A percentile compares a stretch with the other conserved stretches of the same genome.
Evolutionary conservation across 139 green algal genomes (phyloP).

Genomic region (Auxenochlorella pyrenoidosa): DNA sequence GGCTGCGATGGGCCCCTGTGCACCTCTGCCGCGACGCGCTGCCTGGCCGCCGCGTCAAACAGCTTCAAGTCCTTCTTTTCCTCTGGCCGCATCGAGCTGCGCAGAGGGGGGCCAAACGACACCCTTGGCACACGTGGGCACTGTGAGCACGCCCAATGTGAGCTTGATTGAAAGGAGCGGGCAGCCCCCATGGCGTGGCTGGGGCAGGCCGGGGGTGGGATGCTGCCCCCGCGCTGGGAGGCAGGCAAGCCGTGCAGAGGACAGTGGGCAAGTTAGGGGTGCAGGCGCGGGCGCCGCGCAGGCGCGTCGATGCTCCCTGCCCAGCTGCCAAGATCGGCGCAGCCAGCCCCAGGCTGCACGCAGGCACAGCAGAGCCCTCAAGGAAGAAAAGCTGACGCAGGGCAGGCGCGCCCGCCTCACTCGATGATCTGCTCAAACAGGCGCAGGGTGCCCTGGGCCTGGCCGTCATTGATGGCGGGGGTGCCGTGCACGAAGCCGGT

Average conservation of each 20-base stretch:
- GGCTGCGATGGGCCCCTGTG: not conserved
- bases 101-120: not conserved
- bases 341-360: no score
- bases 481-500: slow-evolving; percentile 44
- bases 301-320: not conserved
- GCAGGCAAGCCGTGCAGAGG: no score
- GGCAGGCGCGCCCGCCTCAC: not conserved
- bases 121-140: no score
- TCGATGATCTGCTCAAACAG: slow-evolving; percentile 45
- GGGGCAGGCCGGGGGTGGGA: no score
- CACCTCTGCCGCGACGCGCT: slow-evolving; percentile 31
- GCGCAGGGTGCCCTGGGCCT: slow-evolving; percentile 35
- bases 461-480: not conserved
- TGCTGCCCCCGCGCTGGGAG: no score
- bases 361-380: not conserved
- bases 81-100: slow-evolving; percentile 27
- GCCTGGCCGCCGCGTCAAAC: slow-evolving; percentile 18
- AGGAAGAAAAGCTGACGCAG: not conserved
- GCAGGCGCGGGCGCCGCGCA: no score
- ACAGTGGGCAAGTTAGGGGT: no score
- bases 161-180: no score
- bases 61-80: slow-evolving; percentile 37
- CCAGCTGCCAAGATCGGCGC: not conserved
- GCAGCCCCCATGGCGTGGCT: no score
- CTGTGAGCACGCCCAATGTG: no score